Evolutionary conservation across 169 alveolate genomes (phyloP), one percentile per base, ranked within the genome.

Genomic region (Neospora caninum): DNA sequence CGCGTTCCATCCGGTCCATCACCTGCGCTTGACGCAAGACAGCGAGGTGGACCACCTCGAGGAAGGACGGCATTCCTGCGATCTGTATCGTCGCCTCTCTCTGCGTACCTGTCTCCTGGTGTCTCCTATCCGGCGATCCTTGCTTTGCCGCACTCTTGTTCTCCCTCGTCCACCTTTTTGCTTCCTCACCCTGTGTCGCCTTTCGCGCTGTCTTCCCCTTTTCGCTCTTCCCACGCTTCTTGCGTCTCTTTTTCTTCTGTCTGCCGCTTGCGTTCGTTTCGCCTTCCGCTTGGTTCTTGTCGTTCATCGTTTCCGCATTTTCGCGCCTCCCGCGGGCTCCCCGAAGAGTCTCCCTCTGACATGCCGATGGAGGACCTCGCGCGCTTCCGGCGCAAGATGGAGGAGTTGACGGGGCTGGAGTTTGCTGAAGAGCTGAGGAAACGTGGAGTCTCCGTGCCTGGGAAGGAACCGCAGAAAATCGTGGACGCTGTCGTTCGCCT

Each of bases 381-480:
- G 29, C 49, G 45, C 49, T 78, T 78, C 86, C 41, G 45, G 4
- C 86, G 86, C 29, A 78, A 78, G 45, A 4, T 78, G 86, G 86
- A 78, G 86, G 86, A 78, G 27, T 25, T 78, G 45, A 78, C 86
- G 1, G 86, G 86, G 29, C 86, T 36, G 43, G 86, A 78, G 45
- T 38, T 78, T n/a, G 27, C 45, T 10, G 43, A 2, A 10, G 86
- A 78, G 45, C 42, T 78, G 45, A 13, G n/a, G 45, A 20, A n/a
- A 4, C 39, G 86, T 0, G 45, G 45, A 10, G n/a, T 78, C 45
- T 4, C 86, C 20, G 86, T 78, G n/a, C 86, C 86, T 20, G 86
- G 43, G 0, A n/a, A 78, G 27, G 86, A 78, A 25, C 86, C 86
- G 39, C 49, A 78, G 45, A 78, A 78, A 38, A n/a, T 78, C 86